Evolutionary conservation across 495 filamentous ascomycete genomes (phyloP).

Genomic region (Podospora fimiseda): DNA sequence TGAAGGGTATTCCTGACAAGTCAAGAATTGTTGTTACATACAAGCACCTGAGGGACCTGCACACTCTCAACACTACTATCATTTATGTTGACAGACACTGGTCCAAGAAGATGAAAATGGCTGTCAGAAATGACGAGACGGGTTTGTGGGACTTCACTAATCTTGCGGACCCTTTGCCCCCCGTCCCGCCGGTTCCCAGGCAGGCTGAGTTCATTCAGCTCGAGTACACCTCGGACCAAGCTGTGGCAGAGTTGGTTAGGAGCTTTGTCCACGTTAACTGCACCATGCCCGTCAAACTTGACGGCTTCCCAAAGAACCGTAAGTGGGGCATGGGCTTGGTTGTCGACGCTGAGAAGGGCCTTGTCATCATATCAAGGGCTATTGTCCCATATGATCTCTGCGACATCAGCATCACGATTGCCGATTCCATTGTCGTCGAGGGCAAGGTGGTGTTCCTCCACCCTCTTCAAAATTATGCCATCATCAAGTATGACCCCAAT

Average conservation of each 20-base stretch:
- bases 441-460: constrained; percentile 96
- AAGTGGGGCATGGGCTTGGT: constrained; percentile 95
- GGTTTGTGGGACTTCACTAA: constrained; percentile 94
- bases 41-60: constrained; percentile 89
- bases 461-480: constrained; percentile 94
- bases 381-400: constrained; percentile 94
- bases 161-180: constrained; percentile 71
- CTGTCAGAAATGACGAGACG: constrained; percentile 81
- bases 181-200: constrained; percentile 59
- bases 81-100: constrained; percentile 92
- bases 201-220: constrained; percentile 86
- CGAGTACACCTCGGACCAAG: constrained; percentile 81
- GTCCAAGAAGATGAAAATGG: constrained; percentile 87
- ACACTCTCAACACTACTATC: constrained; percentile 89
- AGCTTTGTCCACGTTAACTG: constrained; percentile 93
- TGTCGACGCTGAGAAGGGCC: constrained; percentile 89
- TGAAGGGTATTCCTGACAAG: constrained; percentile 83
- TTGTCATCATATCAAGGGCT: constrained; percentile 88
- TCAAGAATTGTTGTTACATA: constrained; percentile 88
- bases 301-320: constrained; percentile 85
- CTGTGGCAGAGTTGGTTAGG: constrained; percentile 82
- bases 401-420: constrained; percentile 90
- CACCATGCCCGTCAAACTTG: constrained; percentile 88
- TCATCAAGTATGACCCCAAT: constrained; percentile 89
- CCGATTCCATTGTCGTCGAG: constrained; percentile 88